A percentile compares a stretch with the other conserved stretches of the same genome.
Conservation (phyloP, 352 stramenopile species). For the Globisporangium okanoganense region DNA sequence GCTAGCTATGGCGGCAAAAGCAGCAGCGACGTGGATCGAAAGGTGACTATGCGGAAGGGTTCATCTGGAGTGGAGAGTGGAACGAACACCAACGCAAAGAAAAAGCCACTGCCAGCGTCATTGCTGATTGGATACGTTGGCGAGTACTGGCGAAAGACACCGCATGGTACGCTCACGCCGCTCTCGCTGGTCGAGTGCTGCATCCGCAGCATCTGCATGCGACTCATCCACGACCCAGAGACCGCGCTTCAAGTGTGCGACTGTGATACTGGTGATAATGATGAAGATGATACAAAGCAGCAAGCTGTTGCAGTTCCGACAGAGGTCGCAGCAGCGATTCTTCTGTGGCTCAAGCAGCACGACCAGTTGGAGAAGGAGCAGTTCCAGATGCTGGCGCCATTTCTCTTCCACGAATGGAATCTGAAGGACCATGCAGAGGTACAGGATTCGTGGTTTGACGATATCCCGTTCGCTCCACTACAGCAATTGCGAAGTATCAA, state of each 20-base stretch:
- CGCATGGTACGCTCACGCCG: conserved; percentile 32
- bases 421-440: conserved; percentile 44
- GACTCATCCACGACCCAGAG: conserved; percentile 32
- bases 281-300: neutral
- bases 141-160: conserved; percentile 45
- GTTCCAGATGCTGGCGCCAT: conserved; percentile 52
- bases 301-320: conserved; percentile 24
- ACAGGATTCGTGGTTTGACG: conserved; percentile 65
- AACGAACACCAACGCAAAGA: conserved; percentile 1
- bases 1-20: conserved; percentile 6
- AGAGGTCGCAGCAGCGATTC: conserved; percentile 37
- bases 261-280: neutral
- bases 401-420: conserved; percentile 58
- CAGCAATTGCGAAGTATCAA: conserved; percentile 58
- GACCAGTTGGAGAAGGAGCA: conserved; percentile 47
- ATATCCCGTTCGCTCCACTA: conserved; percentile 31
- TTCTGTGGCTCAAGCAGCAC: conserved; percentile 54
- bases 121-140: conserved; percentile 33
- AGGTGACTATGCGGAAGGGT: neutral
- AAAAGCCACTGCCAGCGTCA: conserved; percentile 5
- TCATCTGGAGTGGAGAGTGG: neutral
- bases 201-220: conserved; percentile 44
- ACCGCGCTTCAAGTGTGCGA: conserved; percentile 8
- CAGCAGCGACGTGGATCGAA: conserved; percentile 2
- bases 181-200: conserved; percentile 57